phyloP scores from a whole-genome alignment of 345 rosid species.

The Syzygium jambos region DNA sequence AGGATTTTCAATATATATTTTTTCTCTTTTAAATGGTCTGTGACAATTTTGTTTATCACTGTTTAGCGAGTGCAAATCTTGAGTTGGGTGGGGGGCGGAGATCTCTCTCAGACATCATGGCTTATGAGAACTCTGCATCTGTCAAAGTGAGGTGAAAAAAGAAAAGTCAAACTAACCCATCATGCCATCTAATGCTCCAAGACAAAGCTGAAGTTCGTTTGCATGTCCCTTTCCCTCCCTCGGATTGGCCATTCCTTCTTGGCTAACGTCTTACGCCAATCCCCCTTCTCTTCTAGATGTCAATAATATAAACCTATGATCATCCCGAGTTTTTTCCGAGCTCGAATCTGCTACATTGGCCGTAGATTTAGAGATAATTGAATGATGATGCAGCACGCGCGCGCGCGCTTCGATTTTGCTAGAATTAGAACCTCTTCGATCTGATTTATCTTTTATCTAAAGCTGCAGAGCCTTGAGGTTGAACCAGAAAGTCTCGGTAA shows the following conservation, averaged over 20 bases:
- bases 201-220: not conserved
- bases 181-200: not conserved
- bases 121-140: not conserved
- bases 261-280: not conserved
- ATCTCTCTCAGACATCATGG: not conserved
- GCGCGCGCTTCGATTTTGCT: not conserved
- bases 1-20: not conserved
- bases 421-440: not conserved
- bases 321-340: not conserved
- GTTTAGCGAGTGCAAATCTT: not conserved
- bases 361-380: not conserved
- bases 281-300: not conserved
- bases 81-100: not conserved
- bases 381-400: not conserved
- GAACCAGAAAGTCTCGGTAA: not conserved
- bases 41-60: not conserved
- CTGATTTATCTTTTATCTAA: too few relatives aligned
- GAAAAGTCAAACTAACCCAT: not conserved
- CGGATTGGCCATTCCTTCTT: not conserved
- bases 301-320: not conserved
- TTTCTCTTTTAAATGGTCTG: not conserved
- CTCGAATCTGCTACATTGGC: not conserved
- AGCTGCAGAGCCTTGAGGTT: not conserved
- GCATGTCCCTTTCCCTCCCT: not conserved
- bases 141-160: not conserved